Conservation (phyloP, 2,329 filamentous ascomycete species). For the Cladorrhinum sp. region DNA sequence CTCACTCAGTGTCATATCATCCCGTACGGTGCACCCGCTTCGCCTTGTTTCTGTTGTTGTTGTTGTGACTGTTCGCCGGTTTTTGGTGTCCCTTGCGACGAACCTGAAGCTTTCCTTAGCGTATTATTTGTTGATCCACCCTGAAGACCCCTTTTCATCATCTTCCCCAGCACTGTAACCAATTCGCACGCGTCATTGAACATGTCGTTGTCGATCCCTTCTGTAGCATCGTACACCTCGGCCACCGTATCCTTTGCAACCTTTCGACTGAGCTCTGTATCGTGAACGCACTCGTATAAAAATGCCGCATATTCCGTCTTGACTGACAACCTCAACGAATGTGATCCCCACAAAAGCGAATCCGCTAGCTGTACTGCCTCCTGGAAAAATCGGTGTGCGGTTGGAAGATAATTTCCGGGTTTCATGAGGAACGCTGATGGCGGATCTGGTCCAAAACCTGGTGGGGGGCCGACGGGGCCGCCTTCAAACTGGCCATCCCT, state of each 20-base stretch:
- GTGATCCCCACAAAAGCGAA: constrained; percentile 75
- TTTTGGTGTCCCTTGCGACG: constrained; percentile 27
- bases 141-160: constrained; percentile 73
- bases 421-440: constrained; percentile 76
- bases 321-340: constrained; percentile 83
- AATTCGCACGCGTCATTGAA: constrained; percentile 89
- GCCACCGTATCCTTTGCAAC: constrained; percentile 80
- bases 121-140: constrained; percentile 37
- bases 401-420: constrained; percentile 74
- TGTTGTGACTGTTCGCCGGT: neutral
- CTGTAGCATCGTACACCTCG: constrained; percentile 86
- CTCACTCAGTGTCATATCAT: constrained; percentile 23
- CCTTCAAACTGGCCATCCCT: constrained; percentile 47
- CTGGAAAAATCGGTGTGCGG: constrained; percentile 77
- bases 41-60: constrained; percentile 7
- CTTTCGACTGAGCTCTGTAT: constrained; percentile 69
- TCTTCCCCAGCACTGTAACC: constrained; percentile 79
- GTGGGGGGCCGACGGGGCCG: constrained; percentile 56
- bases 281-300: constrained; percentile 87
- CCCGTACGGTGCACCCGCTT: constrained; percentile 20
- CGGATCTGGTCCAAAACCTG: constrained; percentile 50
- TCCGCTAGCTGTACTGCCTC: constrained; percentile 75
- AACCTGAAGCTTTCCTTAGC: constrained; percentile 28
- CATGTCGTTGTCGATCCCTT: constrained; percentile 93
- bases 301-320: constrained; percentile 93